Base-by-base conservation (phyloP, 768 basidiomycete species). In the Russula olivacea region DNA sequence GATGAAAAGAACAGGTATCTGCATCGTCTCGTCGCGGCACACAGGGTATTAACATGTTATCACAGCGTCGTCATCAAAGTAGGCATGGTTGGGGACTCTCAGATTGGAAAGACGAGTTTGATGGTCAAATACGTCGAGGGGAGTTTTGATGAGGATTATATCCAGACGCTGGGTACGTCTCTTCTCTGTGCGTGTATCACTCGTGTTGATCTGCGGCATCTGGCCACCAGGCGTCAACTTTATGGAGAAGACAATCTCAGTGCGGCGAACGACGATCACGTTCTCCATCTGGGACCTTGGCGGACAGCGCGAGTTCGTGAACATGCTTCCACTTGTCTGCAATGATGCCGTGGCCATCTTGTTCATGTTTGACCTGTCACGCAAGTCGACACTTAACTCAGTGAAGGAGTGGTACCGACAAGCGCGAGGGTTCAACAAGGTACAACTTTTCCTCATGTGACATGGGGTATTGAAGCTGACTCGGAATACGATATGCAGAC, bases 41-140 rank as follows among this genome's bases (percentile, higher is more conserved):
- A 49, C 45, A 15, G 21, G 25, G 50, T 14, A 55, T 21, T 58
- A 55, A 55, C 34, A 58, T 14, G 38, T 40, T 40, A 43, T n/a
- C 23, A 10, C 73, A 90, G 91, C 73, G 92, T 97, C 70, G 93
- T 96, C 58, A 91, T 97, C 75, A 98, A 99, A 76, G 96, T 99
- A 55, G 96, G 96, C 61, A 99, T 99, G 96, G 93, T 99, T 52
- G 97, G 97, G 55, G 96, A 99, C 79, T 94, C 93, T 71, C 96
- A 98, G 80, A 98, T 98, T 72, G 95, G 96, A 69, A 98, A 98
- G 83, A 98, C 96, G 67, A 93, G 91, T 76, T 81, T 98, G 74
- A 98, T 98, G 96, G 95, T 98, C 76, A 98, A 98, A 79, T 98
- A 98, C 72, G 95, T 98, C 64, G 96, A 99, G 78, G 96, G 96